Evolutionary conservation across 768 basidiomycete species (phyloP), one percentile per base, ranked within the genome.

Genomic region (Pisolithus tinctorius): DNA sequence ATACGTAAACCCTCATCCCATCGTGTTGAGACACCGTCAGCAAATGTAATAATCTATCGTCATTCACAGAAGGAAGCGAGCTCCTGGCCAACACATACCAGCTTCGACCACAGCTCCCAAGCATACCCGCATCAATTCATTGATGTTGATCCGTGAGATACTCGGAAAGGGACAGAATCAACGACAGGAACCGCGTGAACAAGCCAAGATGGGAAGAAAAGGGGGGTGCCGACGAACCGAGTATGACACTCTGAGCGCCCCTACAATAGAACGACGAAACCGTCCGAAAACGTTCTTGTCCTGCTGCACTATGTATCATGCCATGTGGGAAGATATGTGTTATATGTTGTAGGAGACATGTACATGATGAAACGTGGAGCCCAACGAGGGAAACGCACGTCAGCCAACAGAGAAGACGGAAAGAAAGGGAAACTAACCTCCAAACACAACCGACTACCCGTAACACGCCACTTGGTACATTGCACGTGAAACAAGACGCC

Each of bases 271-370:
- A 20, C 20, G 20, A 20, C 4, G 96, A 97, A 59, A 99, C 86
- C 3, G 94, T 96, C 44, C 93, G 78, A 64, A 97, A 99, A 5
- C 95, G 83, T 69, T 99, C 96, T 67, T 98, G 95, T 0, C 96
- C 95, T 45, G 93, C 92, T 0, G 93, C 20, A 29, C 58, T 4
- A 40, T 51, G 25, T 50, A 45, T 11, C n/a, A 17, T 20, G 47
- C 26, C 30, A 5, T 25, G n/a, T 17, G 16, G 23, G 4, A 43
- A 45, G 48, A 20, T 37, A 17, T 2, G 20, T 2, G 20, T 20
- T 20, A 2, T 20, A 20, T 20, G 2, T 20, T 20, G 20, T 20
- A 13, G 10, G 8, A 6, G 20, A 42, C 8, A 27, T n/a, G n/a
- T 14, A 20, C 20, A 20, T 23, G 45, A 9, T 4, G 27, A 27